These are phyloP conservation scores for Boletellus ananas DNA, from an alignment of 768 basidiomycete genomes.

Conservation along the genomic window DNA sequence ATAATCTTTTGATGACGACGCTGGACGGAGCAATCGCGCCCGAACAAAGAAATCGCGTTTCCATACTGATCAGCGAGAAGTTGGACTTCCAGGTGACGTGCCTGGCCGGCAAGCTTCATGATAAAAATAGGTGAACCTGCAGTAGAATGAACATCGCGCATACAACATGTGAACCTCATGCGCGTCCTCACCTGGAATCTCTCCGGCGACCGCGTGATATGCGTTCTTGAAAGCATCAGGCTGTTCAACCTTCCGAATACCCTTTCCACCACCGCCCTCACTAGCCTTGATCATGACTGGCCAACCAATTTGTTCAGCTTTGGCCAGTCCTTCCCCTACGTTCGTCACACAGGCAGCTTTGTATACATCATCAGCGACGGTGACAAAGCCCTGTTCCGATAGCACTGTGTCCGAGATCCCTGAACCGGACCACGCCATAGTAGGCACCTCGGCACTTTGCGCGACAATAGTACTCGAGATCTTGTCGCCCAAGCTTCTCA, in stretches of 20 bases:
- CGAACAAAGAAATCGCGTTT: slow-evolving; percentile 97
- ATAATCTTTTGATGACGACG: slow-evolving; percentile 99
- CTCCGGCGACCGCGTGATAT: slow-evolving; percentile 88
- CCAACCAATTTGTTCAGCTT: slow-evolving; percentile 87
- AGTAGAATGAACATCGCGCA: slow-evolving; percentile 3
- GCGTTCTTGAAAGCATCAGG: slow-evolving; percentile 90
- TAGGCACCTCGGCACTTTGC: slow-evolving; percentile 92
- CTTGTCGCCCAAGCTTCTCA: slow-evolving; percentile 99
- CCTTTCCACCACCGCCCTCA: slow-evolving; percentile 98
- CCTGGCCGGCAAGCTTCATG: slow-evolving; percentile 98
- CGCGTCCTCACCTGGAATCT: slow-evolving; percentile 79
- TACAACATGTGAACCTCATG: neutral
- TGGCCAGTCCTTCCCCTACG: slow-evolving; percentile 82
- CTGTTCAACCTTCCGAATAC: slow-evolving; percentile 91
- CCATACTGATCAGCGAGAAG: slow-evolving; percentile 99
- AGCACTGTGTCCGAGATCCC: slow-evolving; percentile 86
- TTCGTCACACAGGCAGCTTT: slow-evolving; percentile 79
- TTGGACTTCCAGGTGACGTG: slow-evolving; percentile 97
- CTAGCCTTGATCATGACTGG: slow-evolving; percentile 99
- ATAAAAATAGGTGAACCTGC: slow-evolving; percentile 96
- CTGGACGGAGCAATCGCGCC: slow-evolving; percentile 99
- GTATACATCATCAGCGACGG: slow-evolving; percentile 91
- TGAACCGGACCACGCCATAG: slow-evolving; percentile 98
- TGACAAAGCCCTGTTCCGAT: slow-evolving; percentile 85
- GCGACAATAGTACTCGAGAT: slow-evolving; percentile 99